Evolutionary conservation across 257 asterid genomes (phyloP), one percentile per base, ranked within the genome.

Genomic region (Solanum chaucha): DNA sequence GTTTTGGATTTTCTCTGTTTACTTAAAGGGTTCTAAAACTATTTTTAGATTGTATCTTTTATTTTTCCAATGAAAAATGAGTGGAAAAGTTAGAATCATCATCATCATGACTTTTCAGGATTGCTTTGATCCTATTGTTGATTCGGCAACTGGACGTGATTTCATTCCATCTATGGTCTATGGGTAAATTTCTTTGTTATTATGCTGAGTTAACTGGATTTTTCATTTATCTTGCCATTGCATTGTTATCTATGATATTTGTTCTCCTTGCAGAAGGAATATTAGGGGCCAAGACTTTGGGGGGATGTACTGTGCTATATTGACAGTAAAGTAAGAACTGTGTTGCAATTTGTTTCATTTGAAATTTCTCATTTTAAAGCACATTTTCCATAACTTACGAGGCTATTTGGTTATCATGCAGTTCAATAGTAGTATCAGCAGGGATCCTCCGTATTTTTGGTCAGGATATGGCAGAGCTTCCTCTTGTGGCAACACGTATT

Each of bases 111-210:
- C 40, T 28, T 78, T 92, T 35, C 96, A 97, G 99, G 99, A 95
- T 88, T 93, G 94, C 88, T 97, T 97, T 90, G 98, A 92, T 91
- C 99, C 99, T 80, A 97, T 97, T 87, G 95, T 95, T 71, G 99
- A 97, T 93, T 89, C 95, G 46, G 98, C 92, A 90, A 96, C 98
- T 84, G 99, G 98, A 90, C 96, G 97, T 40, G 99, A 97, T 92
- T 96, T 97, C 89, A 97, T 97, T 91, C 98, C 99, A 30, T 95
- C 99, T 35, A 92, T 97, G 97, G 98, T 96, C 91, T 95, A 95
- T 87, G 99, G 99, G 99, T 97, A 90, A 87, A 72, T 70, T 88
- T 36, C 83, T 28, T 35, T 3, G 26, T 80, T 46, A 19, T 46
- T 46, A 80, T 15, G 65, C 67, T 15, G 40, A 46, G 86, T 12